These are phyloP conservation scores for Tylopilus intermedius DNA, from an alignment of 768 basidiomycete species.

Conservation along the genomic window DNA sequence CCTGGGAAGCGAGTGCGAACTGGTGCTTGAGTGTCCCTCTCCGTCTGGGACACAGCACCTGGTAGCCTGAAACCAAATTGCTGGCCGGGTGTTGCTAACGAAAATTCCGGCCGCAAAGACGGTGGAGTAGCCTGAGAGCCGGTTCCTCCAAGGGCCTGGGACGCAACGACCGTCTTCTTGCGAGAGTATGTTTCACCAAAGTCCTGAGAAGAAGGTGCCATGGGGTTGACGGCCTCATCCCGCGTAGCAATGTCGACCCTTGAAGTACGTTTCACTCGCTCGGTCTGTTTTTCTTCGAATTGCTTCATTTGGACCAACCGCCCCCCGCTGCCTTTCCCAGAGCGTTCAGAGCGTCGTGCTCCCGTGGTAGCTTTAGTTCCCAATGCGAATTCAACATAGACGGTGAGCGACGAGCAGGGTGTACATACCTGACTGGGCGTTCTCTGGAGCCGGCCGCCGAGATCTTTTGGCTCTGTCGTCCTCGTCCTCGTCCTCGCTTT, in stretches of 20 bases:
- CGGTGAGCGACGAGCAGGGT: too few relatives aligned
- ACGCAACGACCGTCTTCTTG: not conserved
- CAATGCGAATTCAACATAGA: too few relatives aligned
- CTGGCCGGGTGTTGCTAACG: not conserved
- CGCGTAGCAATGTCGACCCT: not conserved
- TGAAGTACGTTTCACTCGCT: too few relatives aligned
- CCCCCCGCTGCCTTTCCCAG: too few relatives aligned
- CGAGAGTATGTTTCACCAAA: not conserved
- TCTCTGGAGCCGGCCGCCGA: not conserved
- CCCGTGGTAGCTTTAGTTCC: too few relatives aligned
- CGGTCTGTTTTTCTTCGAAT: not conserved
- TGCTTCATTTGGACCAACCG: not conserved
- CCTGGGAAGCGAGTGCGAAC: too few relatives aligned
- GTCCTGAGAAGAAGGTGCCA: constrained; percentile 1
- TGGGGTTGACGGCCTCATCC: constrained; percentile 1
- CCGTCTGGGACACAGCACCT: too few relatives aligned
- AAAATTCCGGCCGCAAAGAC: not conserved
- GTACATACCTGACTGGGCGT: too few relatives aligned
- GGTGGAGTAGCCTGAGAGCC: not conserved
- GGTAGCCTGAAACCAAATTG: not conserved
- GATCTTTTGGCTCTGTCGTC: not conserved
- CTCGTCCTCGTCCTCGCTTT: not conserved
- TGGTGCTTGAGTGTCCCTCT: too few relatives aligned
- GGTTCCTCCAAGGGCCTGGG: not conserved
- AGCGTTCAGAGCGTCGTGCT: too few relatives aligned